Evolutionary conservation across 2,329 filamentous ascomycete genomes (phyloP).

Genomic region (Fusarium sp.): DNA sequence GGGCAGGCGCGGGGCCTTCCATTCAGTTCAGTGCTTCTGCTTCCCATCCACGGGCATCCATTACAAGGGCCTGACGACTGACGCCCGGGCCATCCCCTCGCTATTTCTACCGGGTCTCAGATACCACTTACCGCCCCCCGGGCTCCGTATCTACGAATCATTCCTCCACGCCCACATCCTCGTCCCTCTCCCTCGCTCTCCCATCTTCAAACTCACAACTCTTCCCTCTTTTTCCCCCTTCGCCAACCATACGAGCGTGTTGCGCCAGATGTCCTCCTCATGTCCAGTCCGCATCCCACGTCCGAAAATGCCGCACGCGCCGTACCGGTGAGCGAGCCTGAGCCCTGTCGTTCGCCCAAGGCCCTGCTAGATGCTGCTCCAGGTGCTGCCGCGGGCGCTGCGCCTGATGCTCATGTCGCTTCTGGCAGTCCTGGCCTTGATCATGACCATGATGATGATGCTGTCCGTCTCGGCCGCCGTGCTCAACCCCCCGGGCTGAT

Average conservation of each 20-base stretch:
- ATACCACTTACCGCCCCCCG: constrained; percentile 26
- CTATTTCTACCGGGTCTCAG: constrained; percentile 28
- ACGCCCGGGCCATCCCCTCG: constrained; percentile 28
- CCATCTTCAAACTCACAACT: constrained; percentile 31
- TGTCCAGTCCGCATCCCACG: constrained; percentile 61
- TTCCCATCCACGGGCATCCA: not conserved
- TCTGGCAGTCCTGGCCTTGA: constrained; percentile 27
- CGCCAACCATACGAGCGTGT: constrained; percentile 37
- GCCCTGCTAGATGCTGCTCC: constrained; percentile 35
- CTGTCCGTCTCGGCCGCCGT: constrained; percentile 32
- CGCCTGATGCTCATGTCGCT: constrained; percentile 4
- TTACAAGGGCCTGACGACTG: constrained; percentile 23
- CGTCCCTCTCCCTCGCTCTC: constrained; percentile 32
- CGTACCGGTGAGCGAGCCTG: constrained; percentile 53
- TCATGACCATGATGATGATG: constrained; percentile 40
- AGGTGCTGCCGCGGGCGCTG: constrained; percentile 5
- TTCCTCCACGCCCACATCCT: constrained; percentile 43
- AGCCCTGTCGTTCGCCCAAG: constrained; percentile 13
- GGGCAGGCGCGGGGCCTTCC: constrained; percentile 2
- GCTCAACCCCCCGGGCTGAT: not conserved
- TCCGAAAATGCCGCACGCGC: constrained; percentile 64
- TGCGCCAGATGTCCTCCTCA: constrained; percentile 64
- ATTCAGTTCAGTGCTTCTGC: not conserved
- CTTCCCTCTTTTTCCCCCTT: constrained; percentile 23
- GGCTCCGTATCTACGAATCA: constrained; percentile 45